Evolutionary conservation across 345 rosid species (phyloP).

Genomic region (Brassica cretica): DNA sequence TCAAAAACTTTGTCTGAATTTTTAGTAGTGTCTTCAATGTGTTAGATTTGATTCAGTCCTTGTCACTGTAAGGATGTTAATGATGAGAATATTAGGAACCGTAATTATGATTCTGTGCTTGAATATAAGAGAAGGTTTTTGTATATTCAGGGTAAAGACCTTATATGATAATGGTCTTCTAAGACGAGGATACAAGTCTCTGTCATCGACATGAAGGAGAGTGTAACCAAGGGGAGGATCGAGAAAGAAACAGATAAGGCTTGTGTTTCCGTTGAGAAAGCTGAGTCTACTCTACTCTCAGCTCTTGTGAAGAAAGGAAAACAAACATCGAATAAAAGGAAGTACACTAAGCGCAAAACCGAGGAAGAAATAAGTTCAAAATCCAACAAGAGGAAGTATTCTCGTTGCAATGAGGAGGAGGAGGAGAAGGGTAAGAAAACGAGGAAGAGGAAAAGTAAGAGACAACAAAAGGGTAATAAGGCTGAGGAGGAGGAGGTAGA

Average conservation of each 20-base stretch:
- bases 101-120: neutral
- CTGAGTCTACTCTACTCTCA: constrained; percentile 25
- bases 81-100: neutral
- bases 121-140: neutral
- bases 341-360: constrained; percentile 13
- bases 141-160: constrained; percentile 18
- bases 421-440: constrained; percentile 47
- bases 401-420: constrained; percentile 31
- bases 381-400: neutral
- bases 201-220: constrained; percentile 30
- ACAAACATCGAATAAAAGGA: constrained; percentile 17
- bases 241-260: constrained; percentile 11
- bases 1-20: neutral
- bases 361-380: constrained; percentile 23
- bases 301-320: constrained; percentile 30
- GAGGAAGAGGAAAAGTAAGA: constrained; percentile 55
- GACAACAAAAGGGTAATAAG: constrained; percentile 49
- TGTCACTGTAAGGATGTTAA: constrained; percentile 1
- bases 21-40: constrained; percentile 29
- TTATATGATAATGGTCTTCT: constrained; percentile 24
- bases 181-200: constrained; percentile 18
- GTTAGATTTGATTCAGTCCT: constrained; percentile 11
- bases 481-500: constrained; percentile 50
- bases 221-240: constrained; percentile 15
- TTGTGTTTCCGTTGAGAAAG: constrained; percentile 27